phyloP scores from a whole-genome alignment of 305 asterid genomes.

The Fraxinus latifolia region DNA sequence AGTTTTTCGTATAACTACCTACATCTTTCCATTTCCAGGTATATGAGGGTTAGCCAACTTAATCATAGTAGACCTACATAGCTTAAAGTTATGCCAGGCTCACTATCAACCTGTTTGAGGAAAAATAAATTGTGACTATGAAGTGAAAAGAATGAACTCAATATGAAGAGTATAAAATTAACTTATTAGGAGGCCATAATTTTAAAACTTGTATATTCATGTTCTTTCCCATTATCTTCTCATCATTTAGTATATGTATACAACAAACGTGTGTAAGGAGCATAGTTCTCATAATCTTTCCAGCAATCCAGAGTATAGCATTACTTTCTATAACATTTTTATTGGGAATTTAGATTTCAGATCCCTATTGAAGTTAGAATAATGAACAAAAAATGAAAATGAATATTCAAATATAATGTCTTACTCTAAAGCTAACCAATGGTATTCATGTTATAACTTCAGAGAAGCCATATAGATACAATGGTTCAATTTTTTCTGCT shows the following conservation, averaged over 20 bases:
- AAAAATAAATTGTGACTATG: neutral
- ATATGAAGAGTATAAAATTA: neutral
- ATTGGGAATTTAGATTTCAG: neutral
- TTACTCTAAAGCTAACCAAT: neutral
- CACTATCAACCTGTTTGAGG: neutral
- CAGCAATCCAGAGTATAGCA: neutral
- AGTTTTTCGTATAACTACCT: neutral
- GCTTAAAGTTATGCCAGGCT: neutral
- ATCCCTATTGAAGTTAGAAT: neutral
- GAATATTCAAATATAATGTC: neutral
- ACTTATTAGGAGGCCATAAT: neutral
- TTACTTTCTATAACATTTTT: neutral
- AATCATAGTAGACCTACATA: neutral
- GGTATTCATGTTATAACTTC: conserved; percentile 1
- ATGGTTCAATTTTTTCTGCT: neutral
- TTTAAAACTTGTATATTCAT: neutral
- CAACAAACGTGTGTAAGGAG: neutral
- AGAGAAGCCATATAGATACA: conserved; percentile 2
- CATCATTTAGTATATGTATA: neutral
- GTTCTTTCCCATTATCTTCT: neutral
- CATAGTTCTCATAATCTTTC: neutral
- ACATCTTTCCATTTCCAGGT: neutral
- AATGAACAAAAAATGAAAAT: neutral
- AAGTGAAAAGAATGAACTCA: neutral
- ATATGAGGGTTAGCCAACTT: neutral